Percentiles rank a stretch among this genome's conserved stretches.
Conservation (phyloP, 768 basidiomycete genomes). For the Naganishia vaughanmartiniae region DNA sequence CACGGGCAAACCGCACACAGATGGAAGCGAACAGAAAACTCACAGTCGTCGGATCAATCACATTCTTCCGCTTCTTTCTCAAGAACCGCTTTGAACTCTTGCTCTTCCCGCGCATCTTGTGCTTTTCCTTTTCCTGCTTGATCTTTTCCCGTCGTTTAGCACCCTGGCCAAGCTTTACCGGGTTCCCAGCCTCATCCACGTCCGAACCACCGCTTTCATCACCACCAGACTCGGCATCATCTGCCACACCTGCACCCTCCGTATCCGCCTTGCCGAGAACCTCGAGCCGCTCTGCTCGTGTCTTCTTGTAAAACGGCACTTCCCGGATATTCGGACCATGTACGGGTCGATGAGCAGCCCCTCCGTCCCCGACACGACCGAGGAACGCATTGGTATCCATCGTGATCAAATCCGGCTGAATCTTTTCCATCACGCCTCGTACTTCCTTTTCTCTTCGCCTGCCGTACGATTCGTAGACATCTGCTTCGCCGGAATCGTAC, state of each 20-base stretch:
- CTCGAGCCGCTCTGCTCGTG: constrained; percentile 74
- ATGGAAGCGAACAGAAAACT: constrained; percentile 32
- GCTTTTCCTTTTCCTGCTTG: constrained; percentile 59
- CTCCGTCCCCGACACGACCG: constrained; percentile 41
- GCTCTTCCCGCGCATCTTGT: constrained; percentile 76
- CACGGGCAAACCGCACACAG: neutral
- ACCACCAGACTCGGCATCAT: constrained; percentile 60
- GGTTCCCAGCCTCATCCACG: constrained; percentile 43
- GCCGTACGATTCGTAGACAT: constrained; percentile 85
- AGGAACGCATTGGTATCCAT: constrained; percentile 54
- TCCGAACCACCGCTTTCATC: constrained; percentile 44
- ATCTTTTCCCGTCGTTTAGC: constrained; percentile 47
- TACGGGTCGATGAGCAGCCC: constrained; percentile 1
- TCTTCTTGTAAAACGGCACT: constrained; percentile 67
- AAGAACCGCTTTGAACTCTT: constrained; percentile 80
- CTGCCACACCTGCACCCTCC: constrained; percentile 59
- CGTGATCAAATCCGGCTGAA: constrained; percentile 88
- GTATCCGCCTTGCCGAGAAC: constrained; percentile 63
- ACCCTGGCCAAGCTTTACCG: constrained; percentile 53
- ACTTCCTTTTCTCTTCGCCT: constrained; percentile 86
- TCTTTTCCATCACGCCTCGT: constrained; percentile 84
- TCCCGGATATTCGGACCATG: constrained; percentile 24
- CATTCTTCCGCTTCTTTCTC: constrained; percentile 90
- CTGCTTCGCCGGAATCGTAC: constrained; percentile 87
- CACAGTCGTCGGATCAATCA: constrained; percentile 71